These are phyloP conservation scores for Trichophyton mentagrophytes DNA, from an alignment of 2,329 filamentous ascomycete genomes.

Conservation along the genomic window DNA sequence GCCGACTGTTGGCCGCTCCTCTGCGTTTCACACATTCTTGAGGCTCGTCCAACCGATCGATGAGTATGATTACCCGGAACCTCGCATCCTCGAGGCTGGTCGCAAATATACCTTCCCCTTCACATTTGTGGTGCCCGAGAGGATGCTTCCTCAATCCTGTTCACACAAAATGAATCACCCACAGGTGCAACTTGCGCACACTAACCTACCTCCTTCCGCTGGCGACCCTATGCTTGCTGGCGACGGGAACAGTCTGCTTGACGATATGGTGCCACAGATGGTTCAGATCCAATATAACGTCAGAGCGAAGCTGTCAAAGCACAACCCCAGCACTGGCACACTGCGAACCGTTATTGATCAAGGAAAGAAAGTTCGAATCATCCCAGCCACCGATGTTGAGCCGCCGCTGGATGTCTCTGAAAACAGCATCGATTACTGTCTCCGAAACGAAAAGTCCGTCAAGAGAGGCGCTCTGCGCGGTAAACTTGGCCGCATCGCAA, in stretches of 20 bases:
- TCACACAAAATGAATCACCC: constrained; percentile 40
- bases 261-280: constrained; percentile 54
- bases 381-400: constrained; percentile 47
- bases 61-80: constrained; percentile 40
- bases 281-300: constrained; percentile 47
- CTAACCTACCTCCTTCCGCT: constrained; percentile 48
- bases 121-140: constrained; percentile 49
- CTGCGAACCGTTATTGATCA: constrained; percentile 38
- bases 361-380: constrained; percentile 45
- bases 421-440: constrained; percentile 36
- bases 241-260: constrained; percentile 39
- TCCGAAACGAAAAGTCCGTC: constrained; percentile 47
- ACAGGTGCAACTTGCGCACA: constrained; percentile 43
- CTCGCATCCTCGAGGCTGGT: constrained; percentile 43
- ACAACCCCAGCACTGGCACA: constrained; percentile 25
- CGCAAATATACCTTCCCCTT: constrained; percentile 49
- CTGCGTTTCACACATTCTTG: constrained; percentile 48
- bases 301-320: constrained; percentile 35
- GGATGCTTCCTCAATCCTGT: constrained; percentile 48
- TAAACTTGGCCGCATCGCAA: constrained; percentile 46
- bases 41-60: constrained; percentile 49
- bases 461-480: constrained; percentile 45
- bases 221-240: constrained; percentile 45
- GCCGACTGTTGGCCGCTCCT: constrained; percentile 41
- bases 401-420: constrained; percentile 44